Conservation (phyloP, 129 eudicot genomes). For the Apium graveolens region DNA sequence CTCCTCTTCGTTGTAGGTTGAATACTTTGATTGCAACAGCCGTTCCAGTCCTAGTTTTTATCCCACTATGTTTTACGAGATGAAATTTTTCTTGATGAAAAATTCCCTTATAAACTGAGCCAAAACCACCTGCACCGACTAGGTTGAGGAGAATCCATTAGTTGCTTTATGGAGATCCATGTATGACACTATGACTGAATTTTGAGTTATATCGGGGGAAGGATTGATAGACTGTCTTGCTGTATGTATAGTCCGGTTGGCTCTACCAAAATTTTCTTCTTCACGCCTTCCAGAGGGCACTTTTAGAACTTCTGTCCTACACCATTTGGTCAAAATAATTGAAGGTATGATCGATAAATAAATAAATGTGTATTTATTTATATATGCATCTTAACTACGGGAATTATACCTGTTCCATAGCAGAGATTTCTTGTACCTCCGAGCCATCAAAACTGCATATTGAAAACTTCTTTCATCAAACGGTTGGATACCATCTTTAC, state of each 20-base stretch:
- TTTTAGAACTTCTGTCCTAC: background rate
- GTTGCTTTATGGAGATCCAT: constrained; percentile 40
- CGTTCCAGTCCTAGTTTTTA: constrained; percentile 2
- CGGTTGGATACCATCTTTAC: background rate
- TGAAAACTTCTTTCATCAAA: background rate
- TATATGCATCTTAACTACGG: background rate
- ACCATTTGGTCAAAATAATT: background rate
- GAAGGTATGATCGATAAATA: background rate
- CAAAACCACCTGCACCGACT: constrained; percentile 38
- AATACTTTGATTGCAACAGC: constrained; percentile 50
- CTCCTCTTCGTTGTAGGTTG: constrained; percentile 27
- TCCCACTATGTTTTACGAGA: background rate
- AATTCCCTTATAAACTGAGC: constrained; percentile 34
- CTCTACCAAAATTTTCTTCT: background rate
- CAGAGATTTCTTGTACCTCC: background rate
- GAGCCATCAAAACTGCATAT: background rate
- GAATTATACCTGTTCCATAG: background rate
- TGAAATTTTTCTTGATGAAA: background rate
- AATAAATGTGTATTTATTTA: no score
- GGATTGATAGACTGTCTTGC: background rate
- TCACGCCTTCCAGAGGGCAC: background rate
- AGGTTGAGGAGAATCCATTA: constrained; percentile 24
- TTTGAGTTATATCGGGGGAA: background rate
- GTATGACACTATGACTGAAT: constrained; percentile 22
- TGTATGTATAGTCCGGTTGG: background rate